Base-by-base conservation (phyloP, 371 early-diverging fungal species). In the Phascolomyces articulosus region DNA sequence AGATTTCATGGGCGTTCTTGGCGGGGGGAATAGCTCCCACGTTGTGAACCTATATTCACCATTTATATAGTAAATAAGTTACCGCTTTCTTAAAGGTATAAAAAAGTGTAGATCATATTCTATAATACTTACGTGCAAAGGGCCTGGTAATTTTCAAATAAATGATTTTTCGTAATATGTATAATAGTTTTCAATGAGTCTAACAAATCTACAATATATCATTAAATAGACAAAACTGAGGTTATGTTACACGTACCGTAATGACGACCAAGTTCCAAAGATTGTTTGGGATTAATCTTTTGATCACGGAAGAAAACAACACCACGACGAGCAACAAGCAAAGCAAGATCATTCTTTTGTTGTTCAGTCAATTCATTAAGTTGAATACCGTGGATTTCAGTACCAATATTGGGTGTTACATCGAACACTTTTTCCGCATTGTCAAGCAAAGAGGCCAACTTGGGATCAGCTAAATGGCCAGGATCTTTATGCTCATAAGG, bases 241-340 rank as follows among this genome's bases (percentile, higher is more conserved):
- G n/a, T n/a, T n/a, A n/a, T n/a, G n/a, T n/a, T n/a, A n/a, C 16
- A 18, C 1, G 34, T 44, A 44, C 87, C 86, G 75, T 74, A 84
- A 48, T 83, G 74, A 7, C 69, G 48, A 16, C 85, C 87, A 18
- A 89, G 75, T 53, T 83, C 83, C n/a, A 78, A 65, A 40, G 80
- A 83, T 64, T 85, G 76, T 26, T 84, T 73, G 41, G 71, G 67
- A 34, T 72, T 78, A 61, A 87, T 63, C 59, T 85, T 83, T 64
- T 89, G 90, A 48, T 84, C 73, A 16, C 87, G 75, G 68, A 89
- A 82, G 62, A 86, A 87, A 3, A 87, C 88, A 3, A 89, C 88
- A 34, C 86, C 87, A 48, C 90, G 83, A 58, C 84, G 79, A 38
- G 88, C 79, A 44, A 82, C 80, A 11, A 87, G 71, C 21, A 83